Evolutionary conservation across 441 rosid species (phyloP).

Genomic region (Bocquillonia castaneifolia): DNA sequence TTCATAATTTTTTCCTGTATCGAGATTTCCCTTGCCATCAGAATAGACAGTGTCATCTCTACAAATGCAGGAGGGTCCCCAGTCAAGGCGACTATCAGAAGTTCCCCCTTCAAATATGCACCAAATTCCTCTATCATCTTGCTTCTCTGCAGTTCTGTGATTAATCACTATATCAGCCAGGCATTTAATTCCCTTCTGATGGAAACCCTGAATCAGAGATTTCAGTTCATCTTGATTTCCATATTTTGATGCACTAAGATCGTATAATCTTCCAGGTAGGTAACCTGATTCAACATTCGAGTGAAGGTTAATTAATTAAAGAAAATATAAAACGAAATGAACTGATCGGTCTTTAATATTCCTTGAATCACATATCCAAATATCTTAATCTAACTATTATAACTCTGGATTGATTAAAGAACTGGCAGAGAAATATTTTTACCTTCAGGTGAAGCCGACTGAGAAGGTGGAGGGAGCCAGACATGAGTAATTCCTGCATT

Average conservation of each 20-base stretch:
- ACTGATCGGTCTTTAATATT: too few relatives aligned
- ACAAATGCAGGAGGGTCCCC: constrained; percentile 76
- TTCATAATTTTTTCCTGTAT: constrained; percentile 42
- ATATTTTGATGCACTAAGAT: constrained; percentile 61
- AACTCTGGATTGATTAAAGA: neutral
- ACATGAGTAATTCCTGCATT: constrained; percentile 56
- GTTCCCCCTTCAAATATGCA: constrained; percentile 83
- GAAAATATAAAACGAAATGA: too few relatives aligned
- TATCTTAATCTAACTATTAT: too few relatives aligned
- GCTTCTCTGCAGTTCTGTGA: constrained; percentile 71
- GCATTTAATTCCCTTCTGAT: constrained; percentile 52
- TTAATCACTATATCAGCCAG: constrained; percentile 81
- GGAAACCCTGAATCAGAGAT: constrained; percentile 45
- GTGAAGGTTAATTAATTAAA: neutral
- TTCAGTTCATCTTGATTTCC: constrained; percentile 56
- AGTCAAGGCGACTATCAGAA: constrained; percentile 62
- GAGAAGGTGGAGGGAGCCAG: constrained; percentile 82
- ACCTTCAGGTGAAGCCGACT: constrained; percentile 51
- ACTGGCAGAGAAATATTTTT: neutral
- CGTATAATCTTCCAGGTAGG: constrained; percentile 78
- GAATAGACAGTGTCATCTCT: constrained; percentile 40
- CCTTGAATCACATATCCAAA: too few relatives aligned
- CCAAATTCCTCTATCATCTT: constrained; percentile 62
- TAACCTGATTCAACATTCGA: constrained; percentile 43
- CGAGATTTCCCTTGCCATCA: constrained; percentile 63